Conservation (phyloP, 164 flowering plant species). For the Annona cherimola region DNA sequence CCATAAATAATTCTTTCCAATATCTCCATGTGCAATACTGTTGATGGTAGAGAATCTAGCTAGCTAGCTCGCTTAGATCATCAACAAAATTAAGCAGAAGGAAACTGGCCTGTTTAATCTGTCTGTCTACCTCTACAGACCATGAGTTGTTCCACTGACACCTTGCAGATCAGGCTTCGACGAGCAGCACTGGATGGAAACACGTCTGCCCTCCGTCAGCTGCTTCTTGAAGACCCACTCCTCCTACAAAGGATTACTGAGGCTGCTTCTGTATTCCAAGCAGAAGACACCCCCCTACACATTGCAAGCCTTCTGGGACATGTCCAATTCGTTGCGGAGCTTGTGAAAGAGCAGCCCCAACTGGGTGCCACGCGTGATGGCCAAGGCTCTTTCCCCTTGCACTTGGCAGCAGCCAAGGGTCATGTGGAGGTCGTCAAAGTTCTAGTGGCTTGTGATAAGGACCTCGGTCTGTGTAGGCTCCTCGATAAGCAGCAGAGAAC, state of each 20-base stretch:
- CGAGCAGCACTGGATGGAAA: neutral
- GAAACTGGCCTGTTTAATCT: no score
- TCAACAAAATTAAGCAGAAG: no score
- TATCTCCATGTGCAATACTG: no score
- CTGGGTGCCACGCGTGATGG: neutral
- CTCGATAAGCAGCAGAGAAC: neutral
- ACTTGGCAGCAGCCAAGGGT: conserved; percentile 1
- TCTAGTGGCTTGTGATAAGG: no score
- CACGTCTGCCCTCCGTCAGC: neutral
- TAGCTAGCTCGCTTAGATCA: no score
- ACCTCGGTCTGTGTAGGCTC: neutral
- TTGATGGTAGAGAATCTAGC: no score
- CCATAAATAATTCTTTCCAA: no score
- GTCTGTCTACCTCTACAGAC: no score
- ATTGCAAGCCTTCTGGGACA: neutral
- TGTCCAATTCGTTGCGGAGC: neutral
- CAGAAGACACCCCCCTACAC: neutral
- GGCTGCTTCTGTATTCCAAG: neutral
- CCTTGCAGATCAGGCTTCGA: neutral
- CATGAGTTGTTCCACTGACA: neutral
- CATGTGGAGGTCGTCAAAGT: neutral
- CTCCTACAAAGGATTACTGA: neutral
- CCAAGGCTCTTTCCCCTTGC: neutral
- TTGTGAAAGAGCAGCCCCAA: neutral
- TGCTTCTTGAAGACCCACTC: neutral